Evolutionary conservation across 1,139 yeast species (phyloP), one percentile per base, ranked within the genome.

Genomic region (Saccharomycopsis hybrid): DNA sequence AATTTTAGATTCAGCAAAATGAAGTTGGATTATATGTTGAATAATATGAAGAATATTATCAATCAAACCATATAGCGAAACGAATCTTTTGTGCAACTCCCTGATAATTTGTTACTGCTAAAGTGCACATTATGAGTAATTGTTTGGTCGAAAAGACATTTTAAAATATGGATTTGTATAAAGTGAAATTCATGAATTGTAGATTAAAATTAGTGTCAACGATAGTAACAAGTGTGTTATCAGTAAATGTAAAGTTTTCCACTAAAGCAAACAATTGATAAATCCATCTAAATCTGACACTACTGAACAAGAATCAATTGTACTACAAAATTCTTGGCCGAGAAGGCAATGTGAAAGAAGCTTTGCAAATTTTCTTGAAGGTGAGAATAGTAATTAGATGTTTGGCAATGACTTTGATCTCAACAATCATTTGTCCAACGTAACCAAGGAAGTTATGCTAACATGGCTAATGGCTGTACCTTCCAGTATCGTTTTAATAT

Each of bases 31-130:
- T 50, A 44, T 28, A 41, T 52, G 54, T 65, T 40, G 58, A 62
- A 32, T 58, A 62, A 56, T 60, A 62, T 46, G 57, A 60, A 44
- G 61, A 65, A 39, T 54, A 71, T 51, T 53, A 62, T 58, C 60
- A 69, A 49, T 58, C 68, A 56, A 2, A 72, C 85, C 42, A 85
- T 85, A 86, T 71, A 72, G 55, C 69, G 73, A 46, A 69, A 78
- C 55, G 94, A 89, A 2, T 76, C 84, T 2, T 85, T 78, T 60
- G 72, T 87, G 33, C 85, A 83, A 56, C 57, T 84, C 37, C 87
- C 95, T 1, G 68, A 75, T 5, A 64, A 81, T 37, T 88, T 1
- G 64, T 68, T 4, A 56, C 66, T 1, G 67, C 79, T n/a, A 65
- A 77, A 9, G 72, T 80, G 40, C 84, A 80, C 60, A 85, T 87